phyloP scores from a whole-genome alignment of 1,139 yeast species.

The Hansenula lynferdii region DNA sequence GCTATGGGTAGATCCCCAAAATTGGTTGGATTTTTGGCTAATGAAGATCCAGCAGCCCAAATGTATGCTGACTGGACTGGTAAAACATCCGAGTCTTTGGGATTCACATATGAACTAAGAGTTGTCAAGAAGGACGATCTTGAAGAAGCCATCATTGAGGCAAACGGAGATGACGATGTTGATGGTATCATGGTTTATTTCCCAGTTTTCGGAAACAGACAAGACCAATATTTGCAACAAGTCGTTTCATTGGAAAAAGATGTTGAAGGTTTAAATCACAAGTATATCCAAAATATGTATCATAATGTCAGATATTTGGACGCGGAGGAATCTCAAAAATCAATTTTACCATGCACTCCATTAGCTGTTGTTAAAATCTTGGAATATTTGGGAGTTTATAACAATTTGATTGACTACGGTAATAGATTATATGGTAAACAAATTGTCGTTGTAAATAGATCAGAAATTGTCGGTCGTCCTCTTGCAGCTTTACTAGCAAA shows the following conservation, averaged over 20 bases:
- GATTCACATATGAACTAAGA: constrained; percentile 78
- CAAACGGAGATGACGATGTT: constrained; percentile 70
- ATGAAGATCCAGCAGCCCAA: constrained; percentile 89
- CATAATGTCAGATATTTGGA: constrained; percentile 87
- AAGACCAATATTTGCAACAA: constrained; percentile 93
- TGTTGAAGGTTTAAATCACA: constrained; percentile 90
- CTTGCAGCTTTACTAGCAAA: constrained; percentile 93
- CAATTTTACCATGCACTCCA: constrained; percentile 94
- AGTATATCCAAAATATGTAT: constrained; percentile 89
- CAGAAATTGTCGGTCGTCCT: constrained; percentile 97
- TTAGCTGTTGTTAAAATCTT: constrained; percentile 89
- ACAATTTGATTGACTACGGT: constrained; percentile 76
- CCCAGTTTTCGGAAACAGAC: constrained; percentile 94
- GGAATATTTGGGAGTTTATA: constrained; percentile 87
- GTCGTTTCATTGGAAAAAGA: constrained; percentile 80
- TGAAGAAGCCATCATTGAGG: constrained; percentile 77
- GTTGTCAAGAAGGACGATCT: constrained; percentile 72
- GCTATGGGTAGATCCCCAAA: constrained; percentile 53
- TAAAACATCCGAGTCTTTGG: constrained; percentile 80
- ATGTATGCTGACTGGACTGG: constrained; percentile 97
- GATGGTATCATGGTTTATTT: constrained; percentile 98
- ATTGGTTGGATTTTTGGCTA: constrained; percentile 88
- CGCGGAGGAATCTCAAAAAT: constrained; percentile 61
- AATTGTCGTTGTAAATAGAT: constrained; percentile 82
- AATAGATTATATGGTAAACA: constrained; percentile 92